A percentile compares a stretch with the other conserved stretches of the same genome.
phyloP scores from a whole-genome alignment of 1,139 yeast genomes.

The Debaryomyces psychrophilus region DNA sequence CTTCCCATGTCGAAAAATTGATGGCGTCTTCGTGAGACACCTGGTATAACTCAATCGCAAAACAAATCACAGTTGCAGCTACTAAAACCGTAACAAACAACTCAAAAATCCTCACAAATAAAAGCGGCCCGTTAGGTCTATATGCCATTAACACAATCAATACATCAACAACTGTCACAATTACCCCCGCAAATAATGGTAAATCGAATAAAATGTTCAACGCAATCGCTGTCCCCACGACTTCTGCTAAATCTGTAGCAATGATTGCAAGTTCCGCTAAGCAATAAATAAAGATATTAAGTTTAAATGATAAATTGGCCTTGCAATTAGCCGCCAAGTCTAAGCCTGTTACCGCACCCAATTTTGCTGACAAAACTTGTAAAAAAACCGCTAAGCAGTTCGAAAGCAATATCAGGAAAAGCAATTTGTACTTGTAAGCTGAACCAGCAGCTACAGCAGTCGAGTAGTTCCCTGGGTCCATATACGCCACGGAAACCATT shows the following conservation, averaged over 20 bases:
- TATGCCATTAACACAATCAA: slow-evolving; percentile 84
- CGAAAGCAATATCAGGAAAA: slow-evolving; percentile 79
- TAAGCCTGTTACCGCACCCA: slow-evolving; percentile 89
- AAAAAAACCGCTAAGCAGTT: slow-evolving; percentile 86
- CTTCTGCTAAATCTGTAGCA: slow-evolving; percentile 93
- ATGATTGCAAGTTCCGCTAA: slow-evolving; percentile 88
- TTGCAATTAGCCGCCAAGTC: slow-evolving; percentile 89
- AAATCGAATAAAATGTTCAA: slow-evolving; percentile 76
- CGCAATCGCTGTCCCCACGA: slow-evolving; percentile 91
- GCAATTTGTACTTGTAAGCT: slow-evolving; percentile 76
- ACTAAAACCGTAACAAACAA: slow-evolving; percentile 77
- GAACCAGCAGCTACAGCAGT: slow-evolving; percentile 96
- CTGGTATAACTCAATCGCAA: slow-evolving; percentile 74
- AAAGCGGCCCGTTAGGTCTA: slow-evolving; percentile 82
- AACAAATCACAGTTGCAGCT: slow-evolving; percentile 81
- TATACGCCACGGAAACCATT: slow-evolving; percentile 93
- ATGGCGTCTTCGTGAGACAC: slow-evolving; percentile 56
- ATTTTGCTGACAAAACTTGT: slow-evolving; percentile 80
- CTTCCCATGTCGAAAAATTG: slow-evolving; percentile 55
- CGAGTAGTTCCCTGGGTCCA: slow-evolving; percentile 97
- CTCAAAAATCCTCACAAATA: slow-evolving; percentile 80
- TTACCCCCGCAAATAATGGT: slow-evolving; percentile 79
- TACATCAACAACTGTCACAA: slow-evolving; percentile 83
- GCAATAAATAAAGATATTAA: slow-evolving; percentile 64
- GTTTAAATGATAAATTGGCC: slow-evolving; percentile 63